Evolutionary conservation across 495 filamentous ascomycete genomes (phyloP).

Genomic region (Neurospora sp.): DNA sequence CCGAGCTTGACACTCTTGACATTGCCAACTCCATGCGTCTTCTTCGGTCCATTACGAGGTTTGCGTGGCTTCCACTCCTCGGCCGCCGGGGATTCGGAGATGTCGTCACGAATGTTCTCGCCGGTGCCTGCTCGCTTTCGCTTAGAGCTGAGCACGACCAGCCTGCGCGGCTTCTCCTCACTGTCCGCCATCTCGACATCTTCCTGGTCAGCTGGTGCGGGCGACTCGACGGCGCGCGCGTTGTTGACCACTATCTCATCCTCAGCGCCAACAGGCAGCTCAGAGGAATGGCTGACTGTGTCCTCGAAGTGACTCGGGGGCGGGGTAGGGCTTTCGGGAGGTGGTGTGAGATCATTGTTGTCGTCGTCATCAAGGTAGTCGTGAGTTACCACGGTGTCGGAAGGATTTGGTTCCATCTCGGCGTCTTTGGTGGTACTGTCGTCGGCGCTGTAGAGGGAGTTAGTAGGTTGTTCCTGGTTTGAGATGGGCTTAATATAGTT

Average conservation of each 20-base stretch:
- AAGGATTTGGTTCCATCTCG: not conserved
- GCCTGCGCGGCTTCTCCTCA: conserved; percentile 20
- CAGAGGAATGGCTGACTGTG: conserved; percentile 18
- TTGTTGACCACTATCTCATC: conserved; percentile 36
- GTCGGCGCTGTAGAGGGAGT: not conserved
- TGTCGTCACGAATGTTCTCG: conserved; percentile 27
- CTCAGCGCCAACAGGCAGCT: conserved; percentile 23
- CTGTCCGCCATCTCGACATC: conserved; percentile 29
- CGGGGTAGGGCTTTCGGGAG: conserved; percentile 11
- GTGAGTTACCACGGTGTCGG: not conserved
- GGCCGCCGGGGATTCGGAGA: conserved; percentile 14
- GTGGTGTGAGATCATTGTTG: conserved; percentile 17
- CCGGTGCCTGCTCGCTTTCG: conserved; percentile 38
- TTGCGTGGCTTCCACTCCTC: conserved; percentile 15
- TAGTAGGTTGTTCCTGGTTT: not conserved
- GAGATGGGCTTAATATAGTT: not conserved
- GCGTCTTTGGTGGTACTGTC: not conserved
- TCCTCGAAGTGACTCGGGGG: conserved; percentile 9
- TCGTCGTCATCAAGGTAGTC: conserved; percentile 7
- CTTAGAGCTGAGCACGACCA: conserved; percentile 24
- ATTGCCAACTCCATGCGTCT: conserved; percentile 18
- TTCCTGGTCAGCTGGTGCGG: conserved; percentile 17
- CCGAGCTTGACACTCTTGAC: conserved; percentile 39
- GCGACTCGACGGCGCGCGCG: conserved; percentile 14
- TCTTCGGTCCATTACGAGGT: conserved; percentile 12